Evolutionary conservation across 2,329 filamentous ascomycete species (phyloP).

Genomic region (Dendryphion nanum): DNA sequence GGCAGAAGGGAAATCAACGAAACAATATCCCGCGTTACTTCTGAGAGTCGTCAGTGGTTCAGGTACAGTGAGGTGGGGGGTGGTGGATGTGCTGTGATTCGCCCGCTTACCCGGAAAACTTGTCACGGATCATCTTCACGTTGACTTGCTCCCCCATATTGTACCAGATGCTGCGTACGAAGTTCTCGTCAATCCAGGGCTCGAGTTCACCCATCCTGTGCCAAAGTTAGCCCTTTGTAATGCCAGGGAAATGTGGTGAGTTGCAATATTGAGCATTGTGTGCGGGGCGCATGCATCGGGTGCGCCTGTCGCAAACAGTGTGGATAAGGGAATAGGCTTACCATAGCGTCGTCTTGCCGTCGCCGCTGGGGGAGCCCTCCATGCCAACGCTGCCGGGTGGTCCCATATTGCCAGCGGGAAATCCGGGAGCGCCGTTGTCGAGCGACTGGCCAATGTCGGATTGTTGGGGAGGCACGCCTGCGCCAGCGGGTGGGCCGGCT

Average conservation of each 20-base stretch:
- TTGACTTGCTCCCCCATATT: constrained; percentile 92
- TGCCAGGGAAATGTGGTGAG: too few relatives aligned
- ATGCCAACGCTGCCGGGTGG: constrained; percentile 36
- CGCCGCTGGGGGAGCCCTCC: constrained; percentile 40
- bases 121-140: constrained; percentile 99
- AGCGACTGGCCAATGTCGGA: constrained; percentile 57
- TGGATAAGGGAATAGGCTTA: constrained; percentile 31
- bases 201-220: constrained; percentile 97
- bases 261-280: too few relatives aligned
- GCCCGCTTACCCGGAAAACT: constrained; percentile 81
- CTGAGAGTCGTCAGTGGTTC: constrained; percentile 52
- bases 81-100: constrained; percentile 7
- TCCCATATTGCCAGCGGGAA: constrained; percentile 51
- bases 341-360: constrained; percentile 54
- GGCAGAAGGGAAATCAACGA: constrained; percentile 84
- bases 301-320: background rate
- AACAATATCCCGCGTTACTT: constrained; percentile 98
- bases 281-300: too few relatives aligned
- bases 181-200: constrained; percentile 99
- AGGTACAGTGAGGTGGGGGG: constrained; percentile 2
- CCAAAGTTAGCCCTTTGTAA: too few relatives aligned
- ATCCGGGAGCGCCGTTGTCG: constrained; percentile 52
- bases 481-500: constrained; percentile 52
- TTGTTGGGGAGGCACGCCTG: constrained; percentile 34
- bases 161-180: constrained; percentile 93